These are phyloP conservation scores for Testicularia cyperi DNA, from an alignment of 1,284 basidiomycete genomes.

Conservation along the genomic window DNA sequence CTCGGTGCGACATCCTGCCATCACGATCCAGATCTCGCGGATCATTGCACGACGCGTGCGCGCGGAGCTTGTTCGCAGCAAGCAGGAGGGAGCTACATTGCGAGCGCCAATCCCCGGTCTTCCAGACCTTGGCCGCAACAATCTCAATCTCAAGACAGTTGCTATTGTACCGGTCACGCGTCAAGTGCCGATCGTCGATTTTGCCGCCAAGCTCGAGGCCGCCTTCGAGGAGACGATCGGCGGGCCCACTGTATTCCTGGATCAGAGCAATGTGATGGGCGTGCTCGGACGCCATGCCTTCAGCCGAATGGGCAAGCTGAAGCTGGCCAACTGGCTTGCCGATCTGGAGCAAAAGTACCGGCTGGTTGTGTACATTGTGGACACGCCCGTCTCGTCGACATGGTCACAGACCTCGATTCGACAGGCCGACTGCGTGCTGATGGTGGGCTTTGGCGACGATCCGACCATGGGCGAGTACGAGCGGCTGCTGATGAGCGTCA, in stretches of 20 bases:
- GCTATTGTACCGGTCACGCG: slow-evolving; percentile 71
- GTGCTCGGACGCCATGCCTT: slow-evolving; percentile 58
- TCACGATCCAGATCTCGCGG: slow-evolving; percentile 90
- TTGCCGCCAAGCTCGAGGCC: slow-evolving; percentile 51
- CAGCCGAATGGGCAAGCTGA: slow-evolving; percentile 59
- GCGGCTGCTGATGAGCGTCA: slow-evolving; percentile 79
- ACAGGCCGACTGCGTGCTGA: slow-evolving; percentile 90
- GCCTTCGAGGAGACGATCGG: slow-evolving; percentile 55
- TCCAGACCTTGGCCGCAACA: slow-evolving; percentile 68
- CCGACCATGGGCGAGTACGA: slow-evolving; percentile 86
- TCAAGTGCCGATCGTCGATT: slow-evolving; percentile 56
- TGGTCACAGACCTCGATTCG: slow-evolving; percentile 58
- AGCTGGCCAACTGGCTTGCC: slow-evolving; percentile 58
- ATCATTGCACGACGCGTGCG: slow-evolving; percentile 91
- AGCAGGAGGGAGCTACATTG: slow-evolving; percentile 31
- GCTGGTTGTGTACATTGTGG: slow-evolving; percentile 57
- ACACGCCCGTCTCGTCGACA: slow-evolving; percentile 55
- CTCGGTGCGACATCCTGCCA: slow-evolving; percentile 78
- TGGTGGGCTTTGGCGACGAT: slow-evolving; percentile 82
- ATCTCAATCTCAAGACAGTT: slow-evolving; percentile 90
- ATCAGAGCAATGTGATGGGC: slow-evolving; percentile 57
- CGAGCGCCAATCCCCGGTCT: slow-evolving; percentile 46
- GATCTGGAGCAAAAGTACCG: slow-evolving; percentile 57
- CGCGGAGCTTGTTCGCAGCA: slow-evolving; percentile 67
- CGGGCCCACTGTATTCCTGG: slow-evolving; percentile 51